These are phyloP conservation scores for Mortierella sp. DNA, from an alignment of 371 early-diverging fungal species.

Conservation along the genomic window DNA sequence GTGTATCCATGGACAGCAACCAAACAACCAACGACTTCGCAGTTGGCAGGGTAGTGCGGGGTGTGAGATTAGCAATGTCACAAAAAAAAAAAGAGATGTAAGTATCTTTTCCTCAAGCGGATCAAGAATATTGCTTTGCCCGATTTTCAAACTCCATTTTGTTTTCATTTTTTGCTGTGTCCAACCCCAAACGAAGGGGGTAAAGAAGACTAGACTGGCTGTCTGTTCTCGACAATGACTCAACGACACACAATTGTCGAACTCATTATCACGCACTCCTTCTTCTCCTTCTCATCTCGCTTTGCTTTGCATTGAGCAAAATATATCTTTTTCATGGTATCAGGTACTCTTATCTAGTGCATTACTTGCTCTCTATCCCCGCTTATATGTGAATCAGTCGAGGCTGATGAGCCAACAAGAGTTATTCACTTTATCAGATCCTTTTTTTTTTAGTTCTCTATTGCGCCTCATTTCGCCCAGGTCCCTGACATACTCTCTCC, in stretches of 20 bases:
- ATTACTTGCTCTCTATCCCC: not conserved
- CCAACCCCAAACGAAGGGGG: too few relatives aligned
- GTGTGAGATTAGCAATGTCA: not conserved
- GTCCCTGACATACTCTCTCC: not conserved
- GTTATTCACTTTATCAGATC: not conserved
- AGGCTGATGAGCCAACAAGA: not conserved
- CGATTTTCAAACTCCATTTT: constrained; percentile 1
- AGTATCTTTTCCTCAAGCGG: not conserved
- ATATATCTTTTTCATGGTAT: not conserved
- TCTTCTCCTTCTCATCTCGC: not conserved
- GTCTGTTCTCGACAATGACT: not conserved
- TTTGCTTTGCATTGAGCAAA: too few relatives aligned
- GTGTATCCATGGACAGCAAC: not conserved
- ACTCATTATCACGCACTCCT: not conserved
- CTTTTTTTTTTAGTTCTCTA: not conserved
- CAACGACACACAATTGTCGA: constrained; percentile 3
- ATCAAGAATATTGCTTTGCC: constrained; percentile 3
- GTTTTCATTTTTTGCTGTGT: not conserved
- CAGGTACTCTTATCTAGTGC: not conserved
- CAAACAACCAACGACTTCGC: not conserved
- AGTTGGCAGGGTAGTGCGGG: not conserved
- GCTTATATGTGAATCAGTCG: too few relatives aligned
- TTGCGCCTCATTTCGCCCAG: not conserved
- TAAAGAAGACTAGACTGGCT: not conserved
- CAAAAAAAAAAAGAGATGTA: not conserved